These are phyloP conservation scores for Candida taoyuanica DNA, from an alignment of 805 yeast genomes.

Conservation along the genomic window DNA sequence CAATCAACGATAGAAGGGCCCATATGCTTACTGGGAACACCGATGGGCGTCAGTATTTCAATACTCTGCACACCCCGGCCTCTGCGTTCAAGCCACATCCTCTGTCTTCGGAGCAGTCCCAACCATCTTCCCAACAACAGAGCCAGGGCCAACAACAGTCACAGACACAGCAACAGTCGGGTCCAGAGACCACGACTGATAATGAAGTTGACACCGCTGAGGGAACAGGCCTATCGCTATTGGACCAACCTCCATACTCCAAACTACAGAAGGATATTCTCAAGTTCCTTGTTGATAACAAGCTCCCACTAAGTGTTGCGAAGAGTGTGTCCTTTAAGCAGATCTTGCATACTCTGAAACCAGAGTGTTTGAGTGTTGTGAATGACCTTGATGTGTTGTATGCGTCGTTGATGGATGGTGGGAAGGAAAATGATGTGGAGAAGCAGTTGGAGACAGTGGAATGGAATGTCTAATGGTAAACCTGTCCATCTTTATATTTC, in stretches of 20 bases:
- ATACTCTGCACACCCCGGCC: constrained; percentile 22
- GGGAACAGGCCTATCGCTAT: constrained; percentile 12
- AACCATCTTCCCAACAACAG: background rate
- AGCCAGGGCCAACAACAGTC: background rate
- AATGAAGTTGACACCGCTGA: background rate
- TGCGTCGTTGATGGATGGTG: background rate
- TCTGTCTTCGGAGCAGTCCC: constrained; percentile 4
- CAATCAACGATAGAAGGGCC: constrained; percentile 38
- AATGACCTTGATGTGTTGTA: constrained; percentile 31
- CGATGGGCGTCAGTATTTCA: constrained; percentile 28
- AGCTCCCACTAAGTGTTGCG: constrained; percentile 42
- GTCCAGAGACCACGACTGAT: constrained; percentile 3
- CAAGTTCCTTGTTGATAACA: constrained; percentile 48
- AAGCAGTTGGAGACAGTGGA: background rate
- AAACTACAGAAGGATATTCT: constrained; percentile 48
- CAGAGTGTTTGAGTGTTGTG: constrained; percentile 43
- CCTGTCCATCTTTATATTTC: background rate
- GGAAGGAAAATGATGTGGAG: background rate
- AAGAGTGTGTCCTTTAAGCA: constrained; percentile 49
- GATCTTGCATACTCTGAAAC: constrained; percentile 44
- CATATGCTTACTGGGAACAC: constrained; percentile 7
- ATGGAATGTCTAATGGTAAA: background rate
- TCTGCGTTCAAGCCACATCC: constrained; percentile 15
- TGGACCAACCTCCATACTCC: constrained; percentile 42
- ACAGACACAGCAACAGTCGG: background rate